Evolutionary conservation across 225 moss, liverwort and hornwort genomes (phyloP).

Genomic region (Physcomitrellopsis africana): DNA sequence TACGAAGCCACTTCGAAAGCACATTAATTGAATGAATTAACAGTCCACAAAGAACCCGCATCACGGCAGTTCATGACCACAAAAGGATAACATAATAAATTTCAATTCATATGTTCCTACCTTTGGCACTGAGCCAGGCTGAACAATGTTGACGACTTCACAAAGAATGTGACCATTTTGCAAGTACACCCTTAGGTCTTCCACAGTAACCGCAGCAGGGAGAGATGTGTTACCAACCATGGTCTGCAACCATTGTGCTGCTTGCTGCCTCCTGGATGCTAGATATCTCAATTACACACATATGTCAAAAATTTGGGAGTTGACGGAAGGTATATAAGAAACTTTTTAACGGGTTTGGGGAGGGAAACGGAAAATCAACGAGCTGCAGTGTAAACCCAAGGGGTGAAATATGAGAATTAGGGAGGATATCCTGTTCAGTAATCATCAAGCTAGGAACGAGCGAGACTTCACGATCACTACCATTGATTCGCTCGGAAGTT

Average conservation of each 20-base stretch:
- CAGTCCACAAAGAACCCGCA: neutral
- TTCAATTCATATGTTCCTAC: conserved; percentile 25
- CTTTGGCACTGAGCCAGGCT: conserved; percentile 56
- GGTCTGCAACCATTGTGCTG: conserved; percentile 61
- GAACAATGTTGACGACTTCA: conserved; percentile 58
- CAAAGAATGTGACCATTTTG: conserved; percentile 60
- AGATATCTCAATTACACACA: conserved; percentile 37
- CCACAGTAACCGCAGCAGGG: conserved; percentile 46
- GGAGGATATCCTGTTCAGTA: too few species aligned
- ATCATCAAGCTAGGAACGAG: neutral
- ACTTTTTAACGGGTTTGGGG: too few species aligned
- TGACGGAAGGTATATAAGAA: too few species aligned
- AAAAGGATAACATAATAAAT: neutral
- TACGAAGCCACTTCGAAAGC: too few species aligned
- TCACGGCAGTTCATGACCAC: neutral
- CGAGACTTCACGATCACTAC: neutral
- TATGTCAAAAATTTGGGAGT: conserved; percentile 16
- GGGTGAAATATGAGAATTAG: too few species aligned
- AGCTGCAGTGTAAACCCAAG: too few species aligned
- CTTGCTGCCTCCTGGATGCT: conserved; percentile 62
- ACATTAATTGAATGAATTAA: too few species aligned
- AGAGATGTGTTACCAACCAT: conserved; percentile 52
- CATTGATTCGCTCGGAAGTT: neutral
- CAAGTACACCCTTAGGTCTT: conserved; percentile 62
- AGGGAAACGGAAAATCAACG: too few species aligned